These are phyloP conservation scores for Suillus discolor DNA, from an alignment of 768 basidiomycete species.

Conservation along the genomic window DNA sequence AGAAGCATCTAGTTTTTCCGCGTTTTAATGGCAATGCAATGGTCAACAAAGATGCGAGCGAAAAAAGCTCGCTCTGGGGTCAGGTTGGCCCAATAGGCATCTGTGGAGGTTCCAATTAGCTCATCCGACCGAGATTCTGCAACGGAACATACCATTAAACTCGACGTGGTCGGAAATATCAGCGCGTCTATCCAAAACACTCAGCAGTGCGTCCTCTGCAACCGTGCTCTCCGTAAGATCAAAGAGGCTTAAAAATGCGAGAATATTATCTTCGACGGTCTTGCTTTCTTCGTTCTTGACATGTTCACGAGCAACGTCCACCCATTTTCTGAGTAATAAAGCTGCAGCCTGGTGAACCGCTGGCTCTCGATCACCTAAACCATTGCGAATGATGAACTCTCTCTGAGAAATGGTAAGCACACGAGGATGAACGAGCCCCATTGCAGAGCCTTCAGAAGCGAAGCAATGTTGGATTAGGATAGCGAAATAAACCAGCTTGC, in stretches of 20 bases:
- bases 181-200: constrained; percentile 64
- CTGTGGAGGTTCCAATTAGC: constrained; percentile 39
- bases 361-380: constrained; percentile 84
- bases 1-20: constrained; percentile 61
- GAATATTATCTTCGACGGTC: constrained; percentile 38
- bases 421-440: constrained; percentile 64
- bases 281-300: constrained; percentile 40
- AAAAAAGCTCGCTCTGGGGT: constrained; percentile 81
- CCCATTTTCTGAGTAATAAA: constrained; percentile 74
- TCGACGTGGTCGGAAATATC: constrained; percentile 69
- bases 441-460: constrained; percentile 31
- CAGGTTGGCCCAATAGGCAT: constrained; percentile 67
- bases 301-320: constrained; percentile 54
- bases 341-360: constrained; percentile 72
- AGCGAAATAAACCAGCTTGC: constrained; percentile 70
- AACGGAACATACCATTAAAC: constrained; percentile 61
- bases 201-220: constrained; percentile 74
- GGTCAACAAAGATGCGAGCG: constrained; percentile 79
- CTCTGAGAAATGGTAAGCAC: constrained; percentile 71
- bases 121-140: neutral
- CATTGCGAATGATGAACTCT: constrained; percentile 76
- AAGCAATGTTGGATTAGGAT: constrained; percentile 53
- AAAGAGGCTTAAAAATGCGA: constrained; percentile 58
- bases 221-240: constrained; percentile 59
- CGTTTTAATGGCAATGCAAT: constrained; percentile 63